A percentile compares a stretch with the other conserved stretches of the same genome.
These are phyloP conservation scores for Wallacemonas collosoma DNA, from an alignment of 208 protist species.

Conservation along the genomic window DNA sequence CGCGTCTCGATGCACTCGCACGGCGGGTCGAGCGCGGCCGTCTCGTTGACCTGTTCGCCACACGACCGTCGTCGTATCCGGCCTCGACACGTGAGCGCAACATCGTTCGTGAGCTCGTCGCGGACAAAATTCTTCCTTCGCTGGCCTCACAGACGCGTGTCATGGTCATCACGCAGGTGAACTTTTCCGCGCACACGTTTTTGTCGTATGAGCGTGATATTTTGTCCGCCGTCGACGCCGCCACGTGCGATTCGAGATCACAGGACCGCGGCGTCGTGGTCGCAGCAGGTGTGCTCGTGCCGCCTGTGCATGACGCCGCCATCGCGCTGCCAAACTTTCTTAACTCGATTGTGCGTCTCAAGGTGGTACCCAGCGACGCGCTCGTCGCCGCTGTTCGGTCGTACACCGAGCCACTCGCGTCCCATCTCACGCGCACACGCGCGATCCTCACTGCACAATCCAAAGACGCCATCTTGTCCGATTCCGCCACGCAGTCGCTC, in stretches of 20 bases:
- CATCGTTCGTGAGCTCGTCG: conserved; percentile 23
- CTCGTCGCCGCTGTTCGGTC: conserved; percentile 25
- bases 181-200: conserved; percentile 39
- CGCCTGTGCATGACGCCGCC: conserved; percentile 37
- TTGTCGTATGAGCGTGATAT: conserved; percentile 22
- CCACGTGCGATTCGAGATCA: background rate
- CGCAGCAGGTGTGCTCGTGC: conserved; percentile 18
- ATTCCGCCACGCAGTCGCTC: background rate
- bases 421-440: background rate
- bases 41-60: conserved; percentile 22
- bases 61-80: conserved; percentile 27
- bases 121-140: conserved; percentile 29
- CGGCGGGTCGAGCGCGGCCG: conserved; percentile 16
- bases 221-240: conserved; percentile 15
- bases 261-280: background rate
- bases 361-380: conserved; percentile 30
- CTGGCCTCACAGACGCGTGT: background rate
- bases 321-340: conserved; percentile 24
- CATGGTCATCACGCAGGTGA: conserved; percentile 45
- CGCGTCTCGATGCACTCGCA: conserved; percentile 16
- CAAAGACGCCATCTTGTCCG: background rate
- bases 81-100: conserved; percentile 9
- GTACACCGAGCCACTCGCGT: background rate
- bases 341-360: conserved; percentile 26
- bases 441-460: background rate